Base-by-base conservation (phyloP, 129 eudicot genomes). In the Ambrosia artemisiifolia region DNA sequence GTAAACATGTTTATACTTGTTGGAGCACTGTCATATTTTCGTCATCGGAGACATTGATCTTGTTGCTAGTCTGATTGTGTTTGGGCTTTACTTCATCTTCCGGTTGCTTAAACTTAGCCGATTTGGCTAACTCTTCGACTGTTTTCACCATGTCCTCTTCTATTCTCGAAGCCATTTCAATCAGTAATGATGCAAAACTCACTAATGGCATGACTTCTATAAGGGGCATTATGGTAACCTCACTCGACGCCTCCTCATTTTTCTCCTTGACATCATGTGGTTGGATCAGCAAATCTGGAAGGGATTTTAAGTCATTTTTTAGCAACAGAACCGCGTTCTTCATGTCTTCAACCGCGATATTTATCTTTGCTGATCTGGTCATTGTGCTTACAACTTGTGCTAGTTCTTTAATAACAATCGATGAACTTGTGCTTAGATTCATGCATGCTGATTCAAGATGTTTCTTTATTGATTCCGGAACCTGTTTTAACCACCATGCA, bases 151-250 rank as follows among this genome's bases (percentile, higher is more conserved):
- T 73, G 69, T 75, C 77, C 42, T 49, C 55, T 67, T 79, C 88
- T 53, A 83, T 68, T 54, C 86, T 65, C 18, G 82, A 70, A 11
- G 78, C 62, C 28, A 47, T 74, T 71, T 86, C 88, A 30, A 71
- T 83, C 78, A 86, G 65, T 75, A 83, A 78, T 13, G 86, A 78
- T 18, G 81, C 79, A 63, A 80, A 83, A 65, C 78, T 80, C 19
- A 75, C 88, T 12, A 80, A 2, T 9, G 86, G 91, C 33, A 83
- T 69, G 34, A 83, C 47, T 54, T 80, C 66, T 4, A 47, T 13
- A 2, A 67, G 42, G 6, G 54, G 66, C 43, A 57, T 65, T 42
- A 40, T 5, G 9, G 53, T 65, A 18, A 9, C 6, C 10, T 38
- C 70, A 40, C 34, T 65, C 2, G 5, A 18, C 20, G 24, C 34